A percentile compares a stretch with the other conserved stretches of the same genome.
These are phyloP conservation scores for Eucalyptus leucophloia DNA, from an alignment of 345 rosid genomes.

Conservation along the genomic window DNA sequence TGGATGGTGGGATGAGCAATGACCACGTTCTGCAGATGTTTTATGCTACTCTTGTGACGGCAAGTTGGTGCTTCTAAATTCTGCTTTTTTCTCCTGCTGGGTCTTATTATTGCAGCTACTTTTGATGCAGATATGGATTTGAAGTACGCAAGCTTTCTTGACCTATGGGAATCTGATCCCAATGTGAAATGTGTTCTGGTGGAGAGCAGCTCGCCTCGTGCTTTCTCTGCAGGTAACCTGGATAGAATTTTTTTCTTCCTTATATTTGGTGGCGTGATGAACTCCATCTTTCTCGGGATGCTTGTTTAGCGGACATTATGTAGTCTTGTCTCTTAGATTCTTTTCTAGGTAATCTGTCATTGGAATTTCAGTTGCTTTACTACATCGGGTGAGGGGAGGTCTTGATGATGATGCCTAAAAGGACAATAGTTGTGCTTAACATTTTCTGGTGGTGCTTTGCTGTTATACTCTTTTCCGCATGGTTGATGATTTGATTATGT, in stretches of 20 bases:
- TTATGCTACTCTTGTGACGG: neutral
- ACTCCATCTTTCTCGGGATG: neutral
- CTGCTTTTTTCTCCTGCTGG: neutral
- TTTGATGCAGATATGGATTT: conserved; percentile 59
- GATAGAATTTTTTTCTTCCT: neutral
- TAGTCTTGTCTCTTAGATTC: neutral
- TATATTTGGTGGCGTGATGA: neutral
- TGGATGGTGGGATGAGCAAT: rapidly evolving
- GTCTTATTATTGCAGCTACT: neutral
- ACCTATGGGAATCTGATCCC: conserved; percentile 81
- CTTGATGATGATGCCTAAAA: conserved; percentile 29
- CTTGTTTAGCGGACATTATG: neutral
- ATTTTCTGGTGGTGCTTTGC: conserved; percentile 15
- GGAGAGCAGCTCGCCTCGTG: conserved; percentile 71
- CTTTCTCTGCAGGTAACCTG: conserved; percentile 71
- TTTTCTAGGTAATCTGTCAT: neutral
- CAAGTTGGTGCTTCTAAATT: neutral
- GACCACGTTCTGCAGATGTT: neutral
- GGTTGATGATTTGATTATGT: neutral
- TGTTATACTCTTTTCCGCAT: neutral
- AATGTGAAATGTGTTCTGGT: conserved; percentile 71
- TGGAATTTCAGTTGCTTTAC: neutral
- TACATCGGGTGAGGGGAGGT: neutral
- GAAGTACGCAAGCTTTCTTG: conserved; percentile 57
- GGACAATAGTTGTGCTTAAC: conserved; percentile 63